Percentiles rank a stretch among this genome's conserved stretches.
These are phyloP conservation scores for Ophiognomonia clavigignenti-juglandacearum DNA, from an alignment of 2,329 filamentous ascomycete species.

Conservation along the genomic window DNA sequence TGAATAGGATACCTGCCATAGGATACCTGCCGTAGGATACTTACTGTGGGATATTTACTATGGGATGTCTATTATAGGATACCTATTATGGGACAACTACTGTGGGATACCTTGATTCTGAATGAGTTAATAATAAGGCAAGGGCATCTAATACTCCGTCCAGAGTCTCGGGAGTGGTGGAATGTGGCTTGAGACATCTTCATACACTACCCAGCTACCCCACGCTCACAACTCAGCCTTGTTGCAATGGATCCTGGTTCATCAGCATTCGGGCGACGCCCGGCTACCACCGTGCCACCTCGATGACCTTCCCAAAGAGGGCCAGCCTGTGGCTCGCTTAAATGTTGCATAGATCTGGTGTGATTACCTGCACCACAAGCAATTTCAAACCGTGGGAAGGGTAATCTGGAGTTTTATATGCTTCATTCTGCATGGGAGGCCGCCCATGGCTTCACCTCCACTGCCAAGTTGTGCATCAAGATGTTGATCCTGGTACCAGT, in stretches of 20 bases:
- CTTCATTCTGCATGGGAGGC: constrained; percentile 4
- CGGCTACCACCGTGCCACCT: not conserved
- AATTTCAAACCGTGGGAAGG: constrained; percentile 5
- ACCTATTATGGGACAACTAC: not conserved
- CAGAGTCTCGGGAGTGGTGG: constrained; percentile 1
- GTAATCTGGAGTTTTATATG: not conserved
- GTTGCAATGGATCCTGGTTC: not conserved
- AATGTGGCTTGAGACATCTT: not conserved
- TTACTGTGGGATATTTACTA: no score
- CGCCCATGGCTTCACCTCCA: constrained; percentile 2
- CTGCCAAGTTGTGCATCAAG: no score
- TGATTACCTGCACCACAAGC: constrained; percentile 11
- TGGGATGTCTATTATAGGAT: not conserved
- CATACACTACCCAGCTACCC: no score
- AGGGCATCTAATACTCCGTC: constrained; percentile 5
- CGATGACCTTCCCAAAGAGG: constrained; percentile 1
- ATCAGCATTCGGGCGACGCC: no score
- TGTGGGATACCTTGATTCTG: no score
- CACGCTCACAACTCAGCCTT: constrained; percentile 4
- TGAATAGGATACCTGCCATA: no score
- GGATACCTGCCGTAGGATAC: no score
- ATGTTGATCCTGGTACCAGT: no score
- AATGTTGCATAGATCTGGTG: constrained; percentile 14
- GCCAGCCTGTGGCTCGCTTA: constrained; percentile 1
- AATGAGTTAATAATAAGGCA: no score